These are phyloP conservation scores for Aspergillus calidoustus DNA, from an alignment of 2,329 filamentous ascomycete genomes.

Conservation along the genomic window DNA sequence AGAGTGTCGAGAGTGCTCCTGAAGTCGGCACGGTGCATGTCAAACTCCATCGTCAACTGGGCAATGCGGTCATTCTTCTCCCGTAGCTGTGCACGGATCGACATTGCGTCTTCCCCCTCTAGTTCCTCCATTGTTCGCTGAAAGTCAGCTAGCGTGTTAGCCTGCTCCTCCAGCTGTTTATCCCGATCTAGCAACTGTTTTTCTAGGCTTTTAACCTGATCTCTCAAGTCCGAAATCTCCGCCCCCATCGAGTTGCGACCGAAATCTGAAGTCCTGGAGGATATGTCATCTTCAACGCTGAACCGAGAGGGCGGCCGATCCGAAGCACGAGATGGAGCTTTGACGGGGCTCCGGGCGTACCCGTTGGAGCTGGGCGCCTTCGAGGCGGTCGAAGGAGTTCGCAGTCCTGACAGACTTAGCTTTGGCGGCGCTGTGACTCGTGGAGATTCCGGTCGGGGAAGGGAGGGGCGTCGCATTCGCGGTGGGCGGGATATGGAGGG, in stretches of 20 bases:
- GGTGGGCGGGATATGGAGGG: constrained; percentile 68
- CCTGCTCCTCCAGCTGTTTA: constrained; percentile 85
- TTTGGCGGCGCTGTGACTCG: constrained; percentile 62
- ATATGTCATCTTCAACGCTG: constrained; percentile 43
- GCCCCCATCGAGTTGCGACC: constrained; percentile 30
- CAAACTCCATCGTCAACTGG: constrained; percentile 91
- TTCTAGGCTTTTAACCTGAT: constrained; percentile 74
- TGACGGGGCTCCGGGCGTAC: constrained; percentile 50
- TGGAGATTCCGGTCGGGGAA: constrained; percentile 89
- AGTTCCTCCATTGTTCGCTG: constrained; percentile 84
- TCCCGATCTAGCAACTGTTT: constrained; percentile 81
- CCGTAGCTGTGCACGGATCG: constrained; percentile 79
- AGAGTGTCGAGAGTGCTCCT: constrained; percentile 95
- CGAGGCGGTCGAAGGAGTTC: constrained; percentile 57
- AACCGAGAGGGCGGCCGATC: constrained; percentile 46
- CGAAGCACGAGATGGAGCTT: constrained; percentile 42
- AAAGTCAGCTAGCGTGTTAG: constrained; percentile 82
- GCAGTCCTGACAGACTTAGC: constrained; percentile 58
- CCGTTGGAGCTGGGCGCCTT: constrained; percentile 43
- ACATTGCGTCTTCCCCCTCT: constrained; percentile 74
- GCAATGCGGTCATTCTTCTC: constrained; percentile 98
- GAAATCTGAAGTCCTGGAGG: constrained; percentile 39
- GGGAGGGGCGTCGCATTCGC: constrained; percentile 69
- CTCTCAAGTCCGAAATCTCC: constrained; percentile 56
- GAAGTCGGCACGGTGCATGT: constrained; percentile 93